Conservation (phyloP, 139 green algal species). For the Haematococcus lacustris region DNA sequence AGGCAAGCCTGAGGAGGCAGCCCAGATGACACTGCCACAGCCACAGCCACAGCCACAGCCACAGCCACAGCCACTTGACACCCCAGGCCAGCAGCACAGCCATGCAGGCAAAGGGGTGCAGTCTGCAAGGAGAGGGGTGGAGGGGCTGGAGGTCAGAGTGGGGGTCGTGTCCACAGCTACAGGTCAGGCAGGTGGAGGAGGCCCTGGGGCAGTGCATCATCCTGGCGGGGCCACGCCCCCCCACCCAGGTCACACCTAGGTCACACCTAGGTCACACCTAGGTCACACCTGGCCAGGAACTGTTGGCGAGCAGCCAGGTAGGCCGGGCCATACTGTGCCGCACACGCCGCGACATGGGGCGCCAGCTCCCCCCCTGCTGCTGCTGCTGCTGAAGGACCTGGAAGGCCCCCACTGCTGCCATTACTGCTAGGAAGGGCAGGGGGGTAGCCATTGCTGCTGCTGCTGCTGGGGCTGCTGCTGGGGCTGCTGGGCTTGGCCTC, state of each 20-base stretch:
- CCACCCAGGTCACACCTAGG: background rate
- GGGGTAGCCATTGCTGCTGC: background rate
- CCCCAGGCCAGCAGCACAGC: too few relatives aligned
- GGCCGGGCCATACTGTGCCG: background rate
- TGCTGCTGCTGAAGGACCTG: background rate
- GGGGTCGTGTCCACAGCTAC: background rate
- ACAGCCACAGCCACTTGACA: background rate
- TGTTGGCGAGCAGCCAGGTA: background rate
- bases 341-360: too few relatives aligned
- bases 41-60: background rate
- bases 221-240: too few relatives aligned
- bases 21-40: background rate
- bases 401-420: background rate
- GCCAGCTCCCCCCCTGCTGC: background rate
- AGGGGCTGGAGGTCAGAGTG: background rate
- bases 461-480: background rate
- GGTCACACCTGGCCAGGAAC: constrained; percentile 6
- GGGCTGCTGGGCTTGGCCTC: background rate
- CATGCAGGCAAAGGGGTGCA: too few relatives aligned
- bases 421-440: background rate
- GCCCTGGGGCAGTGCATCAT: background rate
- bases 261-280: background rate
- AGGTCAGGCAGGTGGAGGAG: background rate
- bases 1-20: background rate
- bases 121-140: background rate